Conservation (phyloP, 2,329 filamentous ascomycete species). For the Cadophora malorum region DNA sequence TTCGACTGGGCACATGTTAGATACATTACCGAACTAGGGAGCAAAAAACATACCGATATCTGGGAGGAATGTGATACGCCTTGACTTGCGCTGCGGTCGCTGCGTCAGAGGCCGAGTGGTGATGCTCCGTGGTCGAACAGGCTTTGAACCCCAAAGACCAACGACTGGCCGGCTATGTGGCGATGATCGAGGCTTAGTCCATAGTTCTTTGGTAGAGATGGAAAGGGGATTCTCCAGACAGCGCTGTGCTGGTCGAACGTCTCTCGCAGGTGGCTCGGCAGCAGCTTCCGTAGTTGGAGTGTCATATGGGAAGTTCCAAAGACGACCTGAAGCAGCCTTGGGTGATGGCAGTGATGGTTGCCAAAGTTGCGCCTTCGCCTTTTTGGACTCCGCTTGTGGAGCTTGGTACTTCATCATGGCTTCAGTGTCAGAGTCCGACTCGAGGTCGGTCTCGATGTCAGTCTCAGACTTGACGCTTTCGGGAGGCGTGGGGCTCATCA, state of each 20-base stretch:
- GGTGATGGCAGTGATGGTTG: constrained; percentile 27
- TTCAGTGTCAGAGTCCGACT: constrained; percentile 32
- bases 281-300: constrained; percentile 14
- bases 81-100: constrained; percentile 60
- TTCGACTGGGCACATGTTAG: constrained; percentile 52
- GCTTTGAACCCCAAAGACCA: constrained; percentile 43
- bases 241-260: constrained; percentile 40
- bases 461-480: constrained; percentile 49
- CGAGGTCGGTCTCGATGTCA: constrained; percentile 32
- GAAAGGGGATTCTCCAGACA: constrained; percentile 25
- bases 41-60: constrained; percentile 54
- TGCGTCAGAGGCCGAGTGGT: constrained; percentile 55
- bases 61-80: constrained; percentile 63
- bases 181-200: constrained; percentile 39
- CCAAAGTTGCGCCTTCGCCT: constrained; percentile 38
- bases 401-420: constrained; percentile 17
- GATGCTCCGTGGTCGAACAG: constrained; percentile 40
- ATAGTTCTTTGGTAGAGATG: constrained; percentile 41
- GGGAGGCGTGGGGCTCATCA: constrained; percentile 61
- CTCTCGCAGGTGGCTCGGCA: constrained; percentile 40
- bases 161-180: constrained; percentile 30
- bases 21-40: neutral
- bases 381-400: neutral
- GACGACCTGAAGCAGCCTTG: constrained; percentile 31
- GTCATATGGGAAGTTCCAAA: constrained; percentile 40